These are phyloP conservation scores for Fagopyrum esculentum DNA, from an alignment of 148 eudicot genomes.

Conservation along the genomic window DNA sequence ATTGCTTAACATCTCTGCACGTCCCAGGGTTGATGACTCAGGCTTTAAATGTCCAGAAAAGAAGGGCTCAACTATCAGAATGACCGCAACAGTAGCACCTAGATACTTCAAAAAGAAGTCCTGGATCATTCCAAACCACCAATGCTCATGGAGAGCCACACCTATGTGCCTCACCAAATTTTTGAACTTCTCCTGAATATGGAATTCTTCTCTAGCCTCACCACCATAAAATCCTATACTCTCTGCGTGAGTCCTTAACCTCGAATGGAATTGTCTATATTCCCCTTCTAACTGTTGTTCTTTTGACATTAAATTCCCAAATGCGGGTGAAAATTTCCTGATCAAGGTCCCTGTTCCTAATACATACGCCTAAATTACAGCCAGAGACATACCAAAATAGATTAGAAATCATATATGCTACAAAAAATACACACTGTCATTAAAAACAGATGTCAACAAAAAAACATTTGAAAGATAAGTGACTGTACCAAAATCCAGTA, in stretches of 20 bases:
- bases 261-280: constrained; percentile 89
- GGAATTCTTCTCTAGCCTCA: constrained; percentile 83
- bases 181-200: constrained; percentile 81
- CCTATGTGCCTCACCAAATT: constrained; percentile 74
- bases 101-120: constrained; percentile 94
- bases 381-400: neutral
- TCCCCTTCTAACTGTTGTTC: constrained; percentile 99
- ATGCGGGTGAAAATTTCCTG: constrained; percentile 90
- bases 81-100: constrained; percentile 96
- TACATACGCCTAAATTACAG: constrained; percentile 66
- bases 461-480: neutral
- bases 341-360: constrained; percentile 86
- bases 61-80: constrained; percentile 94
- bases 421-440: neutral
- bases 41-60: constrained; percentile 89
- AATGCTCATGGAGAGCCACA: constrained; percentile 80
- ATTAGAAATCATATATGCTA: neutral
- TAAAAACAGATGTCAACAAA: neutral
- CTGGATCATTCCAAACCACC: constrained; percentile 99
- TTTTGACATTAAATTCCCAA: constrained; percentile 84
- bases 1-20: constrained; percentile 98
- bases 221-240: constrained; percentile 96
- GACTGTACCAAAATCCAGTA: constrained; percentile 79
- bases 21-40: constrained; percentile 88
- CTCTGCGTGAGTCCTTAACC: constrained; percentile 92